Evolutionary conservation across 306 rosid species (phyloP).

Genomic region (Cucumis cinereus): DNA sequence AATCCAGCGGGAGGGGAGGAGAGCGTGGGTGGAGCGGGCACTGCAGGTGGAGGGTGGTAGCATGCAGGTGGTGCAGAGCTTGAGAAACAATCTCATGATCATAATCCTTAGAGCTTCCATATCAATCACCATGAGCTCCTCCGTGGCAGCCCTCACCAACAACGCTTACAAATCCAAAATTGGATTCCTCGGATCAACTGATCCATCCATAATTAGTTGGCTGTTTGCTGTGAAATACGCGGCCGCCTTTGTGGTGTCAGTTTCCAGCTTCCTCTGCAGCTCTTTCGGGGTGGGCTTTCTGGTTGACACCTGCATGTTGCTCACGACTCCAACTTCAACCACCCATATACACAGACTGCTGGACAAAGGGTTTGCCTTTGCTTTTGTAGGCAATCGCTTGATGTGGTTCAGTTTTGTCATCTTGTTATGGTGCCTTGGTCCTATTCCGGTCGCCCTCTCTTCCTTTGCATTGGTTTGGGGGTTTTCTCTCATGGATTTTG

Average conservation of each 20-base stretch:
- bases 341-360: conserved; percentile 21
- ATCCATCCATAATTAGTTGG: neutral
- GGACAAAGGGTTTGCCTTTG: conserved; percentile 55
- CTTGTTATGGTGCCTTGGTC: conserved; percentile 67
- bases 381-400: conserved; percentile 44
- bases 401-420: conserved; percentile 43
- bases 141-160: conserved; percentile 47
- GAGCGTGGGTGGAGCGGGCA: conserved; percentile 32
- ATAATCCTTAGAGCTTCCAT: conserved; percentile 44
- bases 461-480: conserved; percentile 44
- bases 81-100: conserved; percentile 64
- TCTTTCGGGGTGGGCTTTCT: conserved; percentile 52
- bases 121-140: conserved; percentile 30
- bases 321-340: conserved; percentile 26
- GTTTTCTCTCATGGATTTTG: conserved; percentile 47
- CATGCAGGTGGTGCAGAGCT: conserved; percentile 53
- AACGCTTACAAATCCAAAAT: conserved; percentile 25
- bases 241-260: conserved; percentile 34
- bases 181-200: conserved; percentile 14
- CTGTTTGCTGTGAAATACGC: conserved; percentile 39
- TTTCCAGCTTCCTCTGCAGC: conserved; percentile 59
- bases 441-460: conserved; percentile 26
- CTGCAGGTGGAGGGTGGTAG: neutral
- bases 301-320: conserved; percentile 40
- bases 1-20: conserved; percentile 27